Conservation (phyloP, 2,329 filamentous ascomycete genomes). For the Nemania sp. region DNA sequence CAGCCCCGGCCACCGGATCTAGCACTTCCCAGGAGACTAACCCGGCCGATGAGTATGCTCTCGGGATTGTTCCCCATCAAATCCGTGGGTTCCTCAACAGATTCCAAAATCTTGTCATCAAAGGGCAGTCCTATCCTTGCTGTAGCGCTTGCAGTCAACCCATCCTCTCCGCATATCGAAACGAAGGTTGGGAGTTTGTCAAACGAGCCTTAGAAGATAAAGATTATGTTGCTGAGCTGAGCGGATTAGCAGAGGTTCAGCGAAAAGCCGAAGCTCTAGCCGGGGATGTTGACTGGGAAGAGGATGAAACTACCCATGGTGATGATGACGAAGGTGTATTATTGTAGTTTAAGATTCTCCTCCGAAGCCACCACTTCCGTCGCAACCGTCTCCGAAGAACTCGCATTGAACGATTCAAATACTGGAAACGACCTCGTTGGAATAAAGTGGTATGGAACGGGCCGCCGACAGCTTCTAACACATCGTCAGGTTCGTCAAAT, state of each 20-base stretch:
- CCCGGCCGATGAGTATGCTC: slow-evolving; percentile 67
- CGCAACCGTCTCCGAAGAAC: slow-evolving; percentile 40
- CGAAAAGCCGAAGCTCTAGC: slow-evolving; percentile 49
- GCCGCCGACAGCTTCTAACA: slow-evolving; percentile 21
- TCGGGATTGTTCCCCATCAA: slow-evolving; percentile 81
- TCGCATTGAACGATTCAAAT: slow-evolving; percentile 43
- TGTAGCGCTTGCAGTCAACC: slow-evolving; percentile 83
- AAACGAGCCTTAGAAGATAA: slow-evolving; percentile 79
- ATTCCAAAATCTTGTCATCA: slow-evolving; percentile 80
- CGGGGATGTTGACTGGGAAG: slow-evolving; percentile 51
- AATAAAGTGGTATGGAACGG: slow-evolving; percentile 41
- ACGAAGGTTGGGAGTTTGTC: slow-evolving; percentile 80
- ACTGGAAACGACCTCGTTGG: slow-evolving; percentile 47
- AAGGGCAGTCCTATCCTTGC: slow-evolving; percentile 80
- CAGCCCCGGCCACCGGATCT: slow-evolving; percentile 62
- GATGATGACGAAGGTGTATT: slow-evolving; percentile 52
- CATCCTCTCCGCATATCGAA: slow-evolving; percentile 75
- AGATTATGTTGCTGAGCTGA: slow-evolving; percentile 81
- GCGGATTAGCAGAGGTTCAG: slow-evolving; percentile 52
- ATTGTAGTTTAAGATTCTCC: slow-evolving; percentile 46
- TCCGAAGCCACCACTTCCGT: slow-evolving; percentile 41
- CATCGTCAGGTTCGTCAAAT: slow-evolving; percentile 18
- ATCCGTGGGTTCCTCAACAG: slow-evolving; percentile 81
- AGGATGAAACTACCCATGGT: slow-evolving; percentile 45
- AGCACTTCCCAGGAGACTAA: slow-evolving; percentile 59